Conservation (phyloP, 2,329 filamentous ascomycete genomes). For the Monosporascus sp. region DNA sequence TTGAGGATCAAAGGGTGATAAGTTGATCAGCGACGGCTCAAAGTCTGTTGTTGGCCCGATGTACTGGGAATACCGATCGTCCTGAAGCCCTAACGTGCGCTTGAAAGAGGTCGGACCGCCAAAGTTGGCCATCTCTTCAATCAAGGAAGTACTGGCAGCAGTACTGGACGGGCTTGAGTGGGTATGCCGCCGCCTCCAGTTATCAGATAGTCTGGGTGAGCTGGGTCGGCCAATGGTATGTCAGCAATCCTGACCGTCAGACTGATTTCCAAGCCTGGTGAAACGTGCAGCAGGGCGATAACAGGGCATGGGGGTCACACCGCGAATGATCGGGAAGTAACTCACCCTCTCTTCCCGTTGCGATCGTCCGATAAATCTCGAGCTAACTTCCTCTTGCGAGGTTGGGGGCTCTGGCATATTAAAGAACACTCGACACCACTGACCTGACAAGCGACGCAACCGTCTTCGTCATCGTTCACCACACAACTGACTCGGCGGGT, state of each 20-base stretch:
- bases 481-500: constrained; percentile 72
- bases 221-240: constrained; percentile 46
- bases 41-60: constrained; percentile 80
- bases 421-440: constrained; percentile 77
- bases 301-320: constrained; percentile 26
- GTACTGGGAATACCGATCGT: constrained; percentile 75
- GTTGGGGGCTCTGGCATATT: constrained; percentile 62
- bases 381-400: constrained; percentile 74
- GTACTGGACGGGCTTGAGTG: constrained; percentile 58
- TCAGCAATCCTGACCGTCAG: constrained; percentile 33
- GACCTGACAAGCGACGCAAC: constrained; percentile 71
- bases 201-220: constrained; percentile 52
- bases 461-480: constrained; percentile 66
- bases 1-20: constrained; percentile 74
- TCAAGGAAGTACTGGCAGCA: constrained; percentile 55
- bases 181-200: constrained; percentile 47
- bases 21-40: constrained; percentile 75
- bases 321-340: constrained; percentile 24
- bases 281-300: constrained; percentile 18
- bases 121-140: constrained; percentile 67
- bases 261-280: constrained; percentile 16
- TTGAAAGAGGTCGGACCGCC: constrained; percentile 61
- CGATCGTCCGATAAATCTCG: constrained; percentile 56
- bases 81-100: constrained; percentile 68
- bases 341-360: constrained; percentile 66